Base-by-base conservation (phyloP, 345 rosid genomes). In the Heritiera littoralis region DNA sequence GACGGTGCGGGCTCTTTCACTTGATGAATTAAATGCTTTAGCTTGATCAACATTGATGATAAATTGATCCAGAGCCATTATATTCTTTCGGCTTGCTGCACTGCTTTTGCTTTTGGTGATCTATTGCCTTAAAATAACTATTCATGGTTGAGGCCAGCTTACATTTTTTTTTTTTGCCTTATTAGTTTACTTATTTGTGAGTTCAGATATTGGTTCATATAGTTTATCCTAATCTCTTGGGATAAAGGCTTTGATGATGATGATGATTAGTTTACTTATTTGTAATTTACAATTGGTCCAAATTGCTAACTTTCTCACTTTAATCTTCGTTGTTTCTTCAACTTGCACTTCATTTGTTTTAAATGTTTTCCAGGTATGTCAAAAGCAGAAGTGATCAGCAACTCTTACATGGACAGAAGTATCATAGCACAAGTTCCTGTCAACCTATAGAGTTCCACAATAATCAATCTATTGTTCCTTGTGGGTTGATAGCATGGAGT, bases 401-500 rank as follows among this genome's bases (percentile, higher is more conserved):
- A 65, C 90, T 93, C 66, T 84, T 90, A 75, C 85, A 86, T 68
- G 98, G 94, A 74, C 76, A 75, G 14, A 80, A 86, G 72, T 82
- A 80, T 75, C 81, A 82, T 43, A 85, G 76, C 48, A 86, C 93
- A 55, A 87, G 93, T 83, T 81, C 93, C 66, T 93, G 98, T 84
- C 86, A 88, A 81, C 96, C 96, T 7, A 87, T 85, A 80, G 88
- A 89, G 84, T 88, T 74, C 76, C 75, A 83, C 70, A 86, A 92
- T 79, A 91, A 88, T 74, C 85, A 80, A 20, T 93, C 92, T 6
- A 84, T 93, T 70, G 88, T 92, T 76, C 98, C 96, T 76, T 93
- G 98, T 75, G 98, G 98, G 80, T 81, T 93, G 78, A 83, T 90
- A 63, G 91, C 98, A 13, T 93, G 98, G 98, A 91, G 98, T 88